Evolutionary conservation across 305 asterid species (phyloP).

Genomic region (Fraxinus ornus): DNA sequence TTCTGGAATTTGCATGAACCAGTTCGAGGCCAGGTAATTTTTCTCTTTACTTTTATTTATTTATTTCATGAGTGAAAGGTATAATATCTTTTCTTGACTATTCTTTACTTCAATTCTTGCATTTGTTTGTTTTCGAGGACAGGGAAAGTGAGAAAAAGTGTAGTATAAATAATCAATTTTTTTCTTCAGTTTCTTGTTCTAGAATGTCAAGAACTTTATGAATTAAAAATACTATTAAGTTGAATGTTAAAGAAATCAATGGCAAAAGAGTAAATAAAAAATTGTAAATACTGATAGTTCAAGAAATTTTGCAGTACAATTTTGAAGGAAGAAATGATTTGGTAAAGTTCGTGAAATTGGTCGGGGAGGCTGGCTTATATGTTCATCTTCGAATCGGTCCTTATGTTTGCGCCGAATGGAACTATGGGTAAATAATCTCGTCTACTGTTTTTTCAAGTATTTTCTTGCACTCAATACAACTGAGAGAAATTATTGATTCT

Average conservation of each 20-base stretch:
- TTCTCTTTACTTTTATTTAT: background rate
- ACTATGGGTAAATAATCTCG: slow-evolving; percentile 64
- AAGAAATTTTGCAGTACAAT: slow-evolving; percentile 62
- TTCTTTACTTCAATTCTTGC: slow-evolving; percentile 26
- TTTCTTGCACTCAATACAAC: background rate
- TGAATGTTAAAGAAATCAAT: slow-evolving; percentile 21
- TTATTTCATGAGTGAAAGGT: background rate
- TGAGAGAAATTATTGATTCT: background rate
- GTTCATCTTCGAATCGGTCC: slow-evolving; percentile 91
- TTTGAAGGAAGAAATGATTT: slow-evolving; percentile 88
- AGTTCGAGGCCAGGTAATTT: slow-evolving; percentile 67
- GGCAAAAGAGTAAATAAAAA: background rate
- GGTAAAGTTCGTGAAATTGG: slow-evolving; percentile 80
- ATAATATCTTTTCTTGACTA: slow-evolving; percentile 6
- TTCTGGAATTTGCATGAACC: slow-evolving; percentile 96
- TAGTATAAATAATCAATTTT: slow-evolving; percentile 6
- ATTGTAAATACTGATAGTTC: slow-evolving; percentile 26
- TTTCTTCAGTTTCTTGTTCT: slow-evolving; percentile 16
- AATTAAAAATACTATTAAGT: background rate
- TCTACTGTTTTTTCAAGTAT: background rate
- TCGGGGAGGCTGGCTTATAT: slow-evolving; percentile 69
- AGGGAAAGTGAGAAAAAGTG: slow-evolving; percentile 15
- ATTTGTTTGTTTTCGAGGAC: slow-evolving; percentile 13
- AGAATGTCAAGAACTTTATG: slow-evolving; percentile 25
- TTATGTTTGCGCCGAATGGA: slow-evolving; percentile 98